Conservation (phyloP, 495 filamentous ascomycete genomes). For the Penicillium coprophilum region DNA sequence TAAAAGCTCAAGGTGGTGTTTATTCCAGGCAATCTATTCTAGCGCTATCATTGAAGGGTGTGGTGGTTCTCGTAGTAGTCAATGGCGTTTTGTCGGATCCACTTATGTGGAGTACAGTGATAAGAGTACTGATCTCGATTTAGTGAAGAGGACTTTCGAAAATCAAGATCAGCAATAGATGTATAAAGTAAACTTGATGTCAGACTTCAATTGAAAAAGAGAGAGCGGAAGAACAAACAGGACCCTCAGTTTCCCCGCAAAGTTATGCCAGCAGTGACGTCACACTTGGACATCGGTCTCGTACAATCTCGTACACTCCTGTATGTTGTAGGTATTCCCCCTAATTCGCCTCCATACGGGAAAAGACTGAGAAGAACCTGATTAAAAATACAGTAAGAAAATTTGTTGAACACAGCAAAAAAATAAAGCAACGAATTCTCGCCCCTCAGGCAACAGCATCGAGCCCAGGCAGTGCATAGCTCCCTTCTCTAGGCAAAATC, state of each 20-base stretch:
- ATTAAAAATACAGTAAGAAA: no score
- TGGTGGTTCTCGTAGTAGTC: not conserved
- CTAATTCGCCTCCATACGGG: no score
- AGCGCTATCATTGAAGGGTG: not conserved
- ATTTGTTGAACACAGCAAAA: no score
- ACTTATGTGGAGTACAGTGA: slow-evolving; percentile 1
- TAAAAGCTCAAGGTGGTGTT: not conserved
- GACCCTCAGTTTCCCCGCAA: not conserved
- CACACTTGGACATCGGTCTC: no score
- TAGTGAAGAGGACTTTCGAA: no score
- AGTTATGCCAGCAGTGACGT: not conserved
- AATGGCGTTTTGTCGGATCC: not conserved
- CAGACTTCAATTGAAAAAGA: not conserved
- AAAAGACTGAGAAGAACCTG: no score
- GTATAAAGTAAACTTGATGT: no score
- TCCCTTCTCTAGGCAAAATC: no score
- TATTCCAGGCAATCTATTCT: not conserved
- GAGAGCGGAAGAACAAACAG: not conserved
- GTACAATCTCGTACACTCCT: no score
- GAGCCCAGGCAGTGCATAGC: not conserved
- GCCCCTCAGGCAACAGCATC: not conserved
- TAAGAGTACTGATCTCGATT: not conserved
- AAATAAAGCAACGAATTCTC: no score
- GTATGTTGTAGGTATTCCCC: no score
- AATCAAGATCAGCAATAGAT: no score